These are phyloP conservation scores for Sorghum bicolor DNA, from an alignment of 176 grass and related monocot genomes.

Conservation along the genomic window DNA sequence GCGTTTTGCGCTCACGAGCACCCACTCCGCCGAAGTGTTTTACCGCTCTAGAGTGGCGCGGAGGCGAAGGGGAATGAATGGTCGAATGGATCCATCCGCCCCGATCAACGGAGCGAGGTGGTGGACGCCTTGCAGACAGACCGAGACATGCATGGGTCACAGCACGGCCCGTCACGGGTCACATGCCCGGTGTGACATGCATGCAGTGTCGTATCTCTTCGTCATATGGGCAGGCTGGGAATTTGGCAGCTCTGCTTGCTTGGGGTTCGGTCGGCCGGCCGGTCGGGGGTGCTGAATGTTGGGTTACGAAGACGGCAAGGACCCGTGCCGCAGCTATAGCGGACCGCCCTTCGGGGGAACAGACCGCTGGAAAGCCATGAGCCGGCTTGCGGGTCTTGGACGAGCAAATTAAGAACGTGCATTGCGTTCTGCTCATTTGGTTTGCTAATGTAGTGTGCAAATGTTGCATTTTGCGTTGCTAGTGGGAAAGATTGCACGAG, in stretches of 20 bases:
- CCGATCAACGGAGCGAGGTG: no score
- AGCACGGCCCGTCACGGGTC: no score
- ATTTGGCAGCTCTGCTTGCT: neutral
- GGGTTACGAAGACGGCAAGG: neutral
- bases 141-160: no score
- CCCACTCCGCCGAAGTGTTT: neutral
- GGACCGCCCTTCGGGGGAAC: neutral
- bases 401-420: neutral
- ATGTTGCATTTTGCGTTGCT: neutral
- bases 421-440: neutral
- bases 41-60: no score
- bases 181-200: neutral
- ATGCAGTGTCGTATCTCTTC: neutral
- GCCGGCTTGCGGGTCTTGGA: neutral
- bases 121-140: no score
- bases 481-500: neutral
- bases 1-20: neutral
- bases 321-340: neutral
- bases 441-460: neutral
- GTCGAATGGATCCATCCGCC: no score
- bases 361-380: neutral
- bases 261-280: no score
- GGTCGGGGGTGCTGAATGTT: slow-evolving; percentile 3
- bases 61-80: no score
- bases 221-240: neutral